These are phyloP conservation scores for Corylus avellana DNA, from an alignment of 306 rosid genomes.

Conservation along the genomic window DNA sequence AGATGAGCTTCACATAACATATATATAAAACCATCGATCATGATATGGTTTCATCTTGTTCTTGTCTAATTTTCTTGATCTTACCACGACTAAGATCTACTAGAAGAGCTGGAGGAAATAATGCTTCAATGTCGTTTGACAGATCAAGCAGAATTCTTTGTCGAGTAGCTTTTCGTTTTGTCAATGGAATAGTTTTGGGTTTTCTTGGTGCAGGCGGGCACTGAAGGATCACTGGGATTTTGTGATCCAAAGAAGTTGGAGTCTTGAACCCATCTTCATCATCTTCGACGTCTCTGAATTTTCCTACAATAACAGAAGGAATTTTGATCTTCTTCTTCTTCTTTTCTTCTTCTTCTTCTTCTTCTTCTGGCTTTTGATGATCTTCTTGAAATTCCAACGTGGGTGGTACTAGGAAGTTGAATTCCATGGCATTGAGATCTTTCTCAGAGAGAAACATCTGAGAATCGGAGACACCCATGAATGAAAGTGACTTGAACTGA, in stretches of 20 bases:
- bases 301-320: constrained; percentile 18
- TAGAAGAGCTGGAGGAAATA: constrained; percentile 44
- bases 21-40: background rate
- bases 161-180: constrained; percentile 39
- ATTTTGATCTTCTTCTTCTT: constrained; percentile 40
- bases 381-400: constrained; percentile 18
- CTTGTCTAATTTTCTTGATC: constrained; percentile 48
- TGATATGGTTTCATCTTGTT: background rate
- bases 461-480: constrained; percentile 41
- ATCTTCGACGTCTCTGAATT: background rate
- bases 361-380: constrained; percentile 1
- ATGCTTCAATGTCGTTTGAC: constrained; percentile 42
- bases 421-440: constrained; percentile 37
- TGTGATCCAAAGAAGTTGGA: constrained; percentile 57
- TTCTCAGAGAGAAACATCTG: constrained; percentile 42
- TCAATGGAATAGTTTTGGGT: constrained; percentile 42
- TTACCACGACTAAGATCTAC: constrained; percentile 41
- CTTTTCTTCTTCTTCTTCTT: constrained; percentile 16
- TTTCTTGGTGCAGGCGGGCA: constrained; percentile 83
- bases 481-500: constrained; percentile 17
- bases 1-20: constrained; percentile 16
- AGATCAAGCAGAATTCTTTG: constrained; percentile 35
- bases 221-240: constrained; percentile 29
- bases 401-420: constrained; percentile 29
- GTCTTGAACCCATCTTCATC: constrained; percentile 62